Evolutionary conservation across 2,329 filamentous ascomycete genomes (phyloP), one percentile per base, ranked within the genome.

Genomic region (Magnaporthales sp.): DNA sequence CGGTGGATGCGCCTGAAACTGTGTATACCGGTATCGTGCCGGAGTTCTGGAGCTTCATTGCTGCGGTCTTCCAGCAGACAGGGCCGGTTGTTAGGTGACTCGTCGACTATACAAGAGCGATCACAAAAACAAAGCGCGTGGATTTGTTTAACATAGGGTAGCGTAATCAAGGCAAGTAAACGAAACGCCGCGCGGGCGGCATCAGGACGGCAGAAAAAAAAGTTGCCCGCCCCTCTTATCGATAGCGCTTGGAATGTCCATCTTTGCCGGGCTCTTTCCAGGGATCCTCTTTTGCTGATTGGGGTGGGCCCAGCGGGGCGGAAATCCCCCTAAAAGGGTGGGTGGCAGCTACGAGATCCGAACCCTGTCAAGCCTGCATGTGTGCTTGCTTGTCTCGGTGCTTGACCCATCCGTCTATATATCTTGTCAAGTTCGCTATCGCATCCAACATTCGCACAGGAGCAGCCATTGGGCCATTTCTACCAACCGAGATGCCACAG

Each of bases 1-100:
- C 91, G 22, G 92, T 94, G 46, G 92, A 92, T 38, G 92, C 92
- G 70, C 95, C 96, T 51, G 94, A 93, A 73, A 99, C 91, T 66
- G 95, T 98, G 75, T 99, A 99, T 13, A 72, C 69, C 29, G 70
- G 69, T 26, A 70, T 67, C 7, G 70, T 68, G 15, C 71, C 71
- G 32, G 68, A 67, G 54, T 70, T 71, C 26, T 69, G 68, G 62
- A 70, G 67, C 66, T 72, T 70, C 71, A 72, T 72, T 11, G 38
- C 31, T 63, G 29, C 24, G n/a, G 51, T 27, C 9, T 26, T 19
- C 63, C 63, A 13, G 56, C 56, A 60, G 27, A 27, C 56, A 60
- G 27, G 22, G 56, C 56, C 56, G 24, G 56, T 30, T 29, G 10
- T 60, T 60, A 15, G 27, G 24, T 19, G 22, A 24, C 15, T 26